Conservation (phyloP, 202 grass and related monocot genomes). For the Cymbopogon flexuosus region DNA sequence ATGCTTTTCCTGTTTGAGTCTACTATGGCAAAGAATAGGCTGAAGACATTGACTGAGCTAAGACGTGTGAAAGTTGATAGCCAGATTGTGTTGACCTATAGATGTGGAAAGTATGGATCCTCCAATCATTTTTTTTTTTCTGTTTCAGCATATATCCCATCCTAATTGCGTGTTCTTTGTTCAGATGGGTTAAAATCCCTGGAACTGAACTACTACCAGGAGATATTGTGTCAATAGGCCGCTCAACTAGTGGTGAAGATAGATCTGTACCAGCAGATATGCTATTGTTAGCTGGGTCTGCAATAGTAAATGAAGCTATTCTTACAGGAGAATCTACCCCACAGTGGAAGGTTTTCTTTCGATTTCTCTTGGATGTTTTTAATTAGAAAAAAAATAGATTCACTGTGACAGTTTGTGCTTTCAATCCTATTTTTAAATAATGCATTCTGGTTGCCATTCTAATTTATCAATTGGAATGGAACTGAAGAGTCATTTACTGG, state of each 20-base stretch:
- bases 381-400: neutral
- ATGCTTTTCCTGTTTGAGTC: constrained; percentile 99
- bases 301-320: constrained; percentile 96
- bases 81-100: constrained; percentile 69
- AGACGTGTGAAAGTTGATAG: constrained; percentile 97
- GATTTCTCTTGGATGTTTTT: neutral
- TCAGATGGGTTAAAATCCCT: constrained; percentile 85
- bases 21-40: constrained; percentile 93
- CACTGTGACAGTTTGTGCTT: neutral
- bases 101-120: constrained; percentile 74
- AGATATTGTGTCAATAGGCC: constrained; percentile 93
- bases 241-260: constrained; percentile 70
- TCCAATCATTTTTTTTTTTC: constrained; percentile 25
- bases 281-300: constrained; percentile 77
- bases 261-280: constrained; percentile 97
- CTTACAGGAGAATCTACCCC: constrained; percentile 97
- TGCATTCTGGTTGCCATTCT: neutral
- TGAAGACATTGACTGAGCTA: constrained; percentile 92
- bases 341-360: constrained; percentile 81
- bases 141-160: constrained; percentile 12
- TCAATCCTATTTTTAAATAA: neutral
- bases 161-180: constrained; percentile 31
- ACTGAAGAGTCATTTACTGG: neutral
- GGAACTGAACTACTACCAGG: constrained; percentile 92
- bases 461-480: constrained; percentile 13